These are phyloP conservation scores for Dionaea muscipula DNA, from an alignment of 179 eudicot species.

Conservation along the genomic window DNA sequence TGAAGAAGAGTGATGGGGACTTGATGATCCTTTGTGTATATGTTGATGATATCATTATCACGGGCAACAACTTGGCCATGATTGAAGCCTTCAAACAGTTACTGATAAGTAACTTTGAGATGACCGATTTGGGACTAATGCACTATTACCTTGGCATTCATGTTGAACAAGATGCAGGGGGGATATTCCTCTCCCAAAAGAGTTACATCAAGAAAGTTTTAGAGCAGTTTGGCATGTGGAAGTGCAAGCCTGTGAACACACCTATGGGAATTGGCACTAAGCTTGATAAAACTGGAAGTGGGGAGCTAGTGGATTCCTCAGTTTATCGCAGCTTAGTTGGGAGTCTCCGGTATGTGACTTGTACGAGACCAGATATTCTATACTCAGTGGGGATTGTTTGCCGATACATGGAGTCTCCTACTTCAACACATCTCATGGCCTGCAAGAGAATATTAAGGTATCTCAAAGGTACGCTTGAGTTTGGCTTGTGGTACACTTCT, in stretches of 20 bases:
- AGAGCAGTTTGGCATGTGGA: not conserved
- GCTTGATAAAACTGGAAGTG: too few relatives aligned
- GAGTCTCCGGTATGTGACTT: too few relatives aligned
- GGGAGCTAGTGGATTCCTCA: too few relatives aligned
- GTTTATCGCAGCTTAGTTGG: not conserved
- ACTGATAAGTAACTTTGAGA: not conserved
- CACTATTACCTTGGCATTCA: too few relatives aligned
- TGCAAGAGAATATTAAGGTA: not conserved
- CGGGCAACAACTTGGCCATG: not conserved
- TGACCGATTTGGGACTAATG: too few relatives aligned
- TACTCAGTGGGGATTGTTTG: not conserved
- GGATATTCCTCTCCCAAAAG: too few relatives aligned
- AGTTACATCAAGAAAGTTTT: too few relatives aligned
- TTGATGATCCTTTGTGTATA: not conserved
- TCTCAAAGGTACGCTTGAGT: not conserved
- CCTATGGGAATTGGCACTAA: too few relatives aligned
- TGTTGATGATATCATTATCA: too few relatives aligned
- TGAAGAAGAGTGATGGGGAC: not conserved
- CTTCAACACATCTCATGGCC: not conserved
- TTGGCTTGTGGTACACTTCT: not conserved
- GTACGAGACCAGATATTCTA: not conserved
- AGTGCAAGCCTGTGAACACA: not conserved
- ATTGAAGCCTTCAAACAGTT: not conserved
- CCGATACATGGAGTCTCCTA: conserved; percentile 2
- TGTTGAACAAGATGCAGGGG: too few relatives aligned